Conservation (phyloP, 306 rosid genomes). For the Ziziphus jujuba region DNA sequence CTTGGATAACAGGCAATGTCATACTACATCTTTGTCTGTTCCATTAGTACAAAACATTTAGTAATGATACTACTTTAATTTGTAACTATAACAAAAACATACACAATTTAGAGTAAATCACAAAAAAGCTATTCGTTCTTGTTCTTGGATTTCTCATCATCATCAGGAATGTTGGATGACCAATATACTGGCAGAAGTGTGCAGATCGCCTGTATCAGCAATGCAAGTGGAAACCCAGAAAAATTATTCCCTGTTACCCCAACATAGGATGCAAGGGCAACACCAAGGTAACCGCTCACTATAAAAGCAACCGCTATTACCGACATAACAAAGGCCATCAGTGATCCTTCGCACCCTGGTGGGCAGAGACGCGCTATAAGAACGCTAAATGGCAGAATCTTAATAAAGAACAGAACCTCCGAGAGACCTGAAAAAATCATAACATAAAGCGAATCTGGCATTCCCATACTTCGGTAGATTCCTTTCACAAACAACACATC, state of each 20-base stretch:
- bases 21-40: too few relatives aligned
- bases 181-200: conserved; percentile 70
- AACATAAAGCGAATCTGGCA: conserved; percentile 66
- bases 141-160: conserved; percentile 35
- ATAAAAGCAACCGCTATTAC: conserved; percentile 71
- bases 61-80: too few relatives aligned
- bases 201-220: conserved; percentile 65
- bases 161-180: conserved; percentile 71
- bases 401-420: conserved; percentile 70
- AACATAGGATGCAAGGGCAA: conserved; percentile 64
- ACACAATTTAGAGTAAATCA: too few relatives aligned
- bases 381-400: conserved; percentile 81
- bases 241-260: conserved; percentile 66
- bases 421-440: conserved; percentile 73
- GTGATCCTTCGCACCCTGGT: conserved; percentile 86
- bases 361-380: conserved; percentile 77
- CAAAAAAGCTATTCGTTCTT: conserved; percentile 27
- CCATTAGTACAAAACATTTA: too few relatives aligned
- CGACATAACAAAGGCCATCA: conserved; percentile 91
- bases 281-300: conserved; percentile 84
- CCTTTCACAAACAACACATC: conserved; percentile 82
- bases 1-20: too few relatives aligned
- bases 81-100: too few relatives aligned
- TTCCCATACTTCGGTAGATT: conserved; percentile 57
- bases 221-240: conserved; percentile 70